Base-by-base conservation (phyloP, 345 rosid genomes). In the Isatis tinctoria region DNA sequence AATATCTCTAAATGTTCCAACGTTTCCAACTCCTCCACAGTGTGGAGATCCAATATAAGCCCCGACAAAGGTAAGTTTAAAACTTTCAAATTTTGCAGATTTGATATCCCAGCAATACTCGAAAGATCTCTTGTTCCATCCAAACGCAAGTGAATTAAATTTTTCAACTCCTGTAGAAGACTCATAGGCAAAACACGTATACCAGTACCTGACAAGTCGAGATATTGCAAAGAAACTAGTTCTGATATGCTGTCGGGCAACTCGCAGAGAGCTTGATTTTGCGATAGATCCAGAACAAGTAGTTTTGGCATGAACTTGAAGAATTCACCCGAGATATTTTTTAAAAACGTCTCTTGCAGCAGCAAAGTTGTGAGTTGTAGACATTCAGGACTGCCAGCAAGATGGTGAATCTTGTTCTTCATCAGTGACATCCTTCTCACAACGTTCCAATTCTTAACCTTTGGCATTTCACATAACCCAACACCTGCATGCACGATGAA, bases 231-330 rank as follows among this genome's bases (percentile, higher is more conserved):
- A 6, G 6, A 74, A 35, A 22, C 30, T 18, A 70, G 13, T 3
- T 32, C 2, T 5, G 77, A 77, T 39, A 72, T 49, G 22, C 10
- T 49, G 0, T 44, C 12, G n/a, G n/a, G n/a, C n/a, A n/a, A n/a
- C n/a, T n/a, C n/a, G n/a, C n/a, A n/a, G n/a, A n/a, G n/a, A n/a
- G n/a, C n/a, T n/a, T n/a, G 27, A 30, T 30, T 30, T 0, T 30
- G 2, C 2, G 10, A 74, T 40, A 74, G 36, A 30, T 81, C 72
- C 68, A 78, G 51, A 28, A 78, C 79, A 60, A 18, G 33, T 47
- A 81, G n/a, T 11, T 12, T 37, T 13, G 78, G 78, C 84, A 81
- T 78, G 32, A 2, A 81, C 6, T 32, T 56, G 64, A 67, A 78
- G 60, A 70, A 82, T 12, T 28, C 61, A 20, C 6, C 4, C 40